Conservation (phyloP, 768 basidiomycete genomes). For the Butyriboletus loyo region DNA sequence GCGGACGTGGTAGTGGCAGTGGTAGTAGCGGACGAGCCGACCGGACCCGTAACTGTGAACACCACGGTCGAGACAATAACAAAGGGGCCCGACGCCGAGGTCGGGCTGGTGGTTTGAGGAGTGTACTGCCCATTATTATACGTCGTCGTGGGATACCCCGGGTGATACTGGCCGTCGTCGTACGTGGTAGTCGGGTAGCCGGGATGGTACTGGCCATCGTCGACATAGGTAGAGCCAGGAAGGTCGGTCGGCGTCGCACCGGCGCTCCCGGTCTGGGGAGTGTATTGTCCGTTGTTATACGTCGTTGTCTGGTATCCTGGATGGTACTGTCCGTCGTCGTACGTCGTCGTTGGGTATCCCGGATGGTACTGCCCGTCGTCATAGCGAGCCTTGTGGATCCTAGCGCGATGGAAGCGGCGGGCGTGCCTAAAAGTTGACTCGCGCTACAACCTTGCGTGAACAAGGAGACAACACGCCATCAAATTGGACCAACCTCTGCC, state of each 20-base stretch:
- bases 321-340: no score
- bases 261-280: background rate
- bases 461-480: background rate
- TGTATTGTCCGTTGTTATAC: conserved; percentile 12
- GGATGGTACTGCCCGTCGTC: conserved; percentile 24
- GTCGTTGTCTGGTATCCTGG: no score
- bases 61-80: background rate
- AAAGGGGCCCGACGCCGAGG: background rate
- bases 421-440: conserved; percentile 2
- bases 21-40: background rate
- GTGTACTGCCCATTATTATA: conserved; percentile 12
- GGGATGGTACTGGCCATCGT: conserved; percentile 13
- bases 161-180: no score
- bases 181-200: no score
- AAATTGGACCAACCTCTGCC: conserved; percentile 10
- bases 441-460: conserved; percentile 11
- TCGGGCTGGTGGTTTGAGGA: background rate
- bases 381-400: conserved; percentile 6
- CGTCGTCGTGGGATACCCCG: no score
- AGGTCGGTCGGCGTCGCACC: background rate
- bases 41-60: background rate
- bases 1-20: background rate
- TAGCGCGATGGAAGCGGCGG: conserved; percentile 13
- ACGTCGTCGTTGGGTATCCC: conserved; percentile 14
- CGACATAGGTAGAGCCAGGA: background rate